Conservation (phyloP, 75 land plant genomes). For the Selaginella tamariscina region DNA sequence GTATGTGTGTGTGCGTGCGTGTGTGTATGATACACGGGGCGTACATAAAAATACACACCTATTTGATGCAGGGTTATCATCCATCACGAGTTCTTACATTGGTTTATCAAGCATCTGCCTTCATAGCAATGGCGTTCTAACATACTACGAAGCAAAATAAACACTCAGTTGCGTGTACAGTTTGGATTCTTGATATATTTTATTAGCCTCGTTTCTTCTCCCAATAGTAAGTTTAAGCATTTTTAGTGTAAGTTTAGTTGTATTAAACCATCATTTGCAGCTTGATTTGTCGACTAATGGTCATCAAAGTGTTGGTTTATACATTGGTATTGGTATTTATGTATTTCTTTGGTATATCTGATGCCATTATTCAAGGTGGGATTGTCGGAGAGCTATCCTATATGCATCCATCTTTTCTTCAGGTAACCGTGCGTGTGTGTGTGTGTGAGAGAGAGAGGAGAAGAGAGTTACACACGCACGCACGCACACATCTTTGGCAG, state of each 20-base stretch:
- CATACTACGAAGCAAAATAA: slow-evolving; percentile 8
- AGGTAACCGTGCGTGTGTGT: no score
- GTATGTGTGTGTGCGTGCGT: no score
- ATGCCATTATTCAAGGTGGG: not conserved
- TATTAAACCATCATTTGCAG: slow-evolving; percentile 1
- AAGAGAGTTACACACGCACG: not conserved
- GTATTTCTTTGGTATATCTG: not conserved
- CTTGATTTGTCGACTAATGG: not conserved
- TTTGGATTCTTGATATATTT: not conserved
- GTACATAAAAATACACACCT: no score
- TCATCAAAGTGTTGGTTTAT: not conserved
- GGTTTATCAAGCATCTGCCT: slow-evolving; percentile 3
- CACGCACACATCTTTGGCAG: no score
- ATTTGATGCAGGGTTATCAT: not conserved
- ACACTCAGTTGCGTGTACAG: not conserved
- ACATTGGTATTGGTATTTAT: not conserved
- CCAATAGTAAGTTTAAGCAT: not conserved
- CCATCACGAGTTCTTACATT: slow-evolving; percentile 3
- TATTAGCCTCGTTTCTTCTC: not conserved
- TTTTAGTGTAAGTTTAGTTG: not conserved
- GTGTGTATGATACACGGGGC: no score
- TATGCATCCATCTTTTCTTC: not conserved
- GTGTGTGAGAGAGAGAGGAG: not conserved
- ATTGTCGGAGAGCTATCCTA: slow-evolving; percentile 5
- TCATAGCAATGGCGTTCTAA: not conserved